A percentile compares a stretch with the other conserved stretches of the same genome.
phyloP scores from a whole-genome alignment of 2,329 filamentous ascomycete genomes.

The Huntiella decipiens region DNA sequence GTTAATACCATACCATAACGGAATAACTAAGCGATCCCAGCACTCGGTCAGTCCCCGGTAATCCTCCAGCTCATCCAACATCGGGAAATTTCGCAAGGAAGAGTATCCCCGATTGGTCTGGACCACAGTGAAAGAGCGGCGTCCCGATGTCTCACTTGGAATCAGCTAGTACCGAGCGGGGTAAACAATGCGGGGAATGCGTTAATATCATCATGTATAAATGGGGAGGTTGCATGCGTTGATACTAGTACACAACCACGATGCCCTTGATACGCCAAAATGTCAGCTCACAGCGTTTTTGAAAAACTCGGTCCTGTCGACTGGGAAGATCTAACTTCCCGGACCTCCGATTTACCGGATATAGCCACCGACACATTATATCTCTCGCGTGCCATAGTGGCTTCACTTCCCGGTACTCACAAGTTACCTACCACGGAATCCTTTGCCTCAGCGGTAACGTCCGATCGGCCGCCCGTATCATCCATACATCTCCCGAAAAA shows the following conservation, averaged over 20 bases:
- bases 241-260: neutral
- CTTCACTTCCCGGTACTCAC: constrained; percentile 47
- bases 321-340: constrained; percentile 27
- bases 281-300: constrained; percentile 16
- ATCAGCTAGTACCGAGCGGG: no score
- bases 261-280: neutral
- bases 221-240: neutral
- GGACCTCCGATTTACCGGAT: constrained; percentile 25
- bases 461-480: neutral
- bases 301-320: constrained; percentile 35
- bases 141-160: no score
- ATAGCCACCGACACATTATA: constrained; percentile 43
- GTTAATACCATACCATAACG: no score
- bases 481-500: constrained; percentile 9
- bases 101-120: no score
- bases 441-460: neutral
- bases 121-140: no score
- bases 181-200: no score
- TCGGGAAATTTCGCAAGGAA: no score
- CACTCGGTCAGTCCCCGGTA: no score
- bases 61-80: no score
- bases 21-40: no score
- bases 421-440: constrained; percentile 23
- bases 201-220: no score
- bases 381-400: constrained; percentile 50